Base-by-base conservation (phyloP, 495 filamentous ascomycete species). In the Xylaria scruposa region DNA sequence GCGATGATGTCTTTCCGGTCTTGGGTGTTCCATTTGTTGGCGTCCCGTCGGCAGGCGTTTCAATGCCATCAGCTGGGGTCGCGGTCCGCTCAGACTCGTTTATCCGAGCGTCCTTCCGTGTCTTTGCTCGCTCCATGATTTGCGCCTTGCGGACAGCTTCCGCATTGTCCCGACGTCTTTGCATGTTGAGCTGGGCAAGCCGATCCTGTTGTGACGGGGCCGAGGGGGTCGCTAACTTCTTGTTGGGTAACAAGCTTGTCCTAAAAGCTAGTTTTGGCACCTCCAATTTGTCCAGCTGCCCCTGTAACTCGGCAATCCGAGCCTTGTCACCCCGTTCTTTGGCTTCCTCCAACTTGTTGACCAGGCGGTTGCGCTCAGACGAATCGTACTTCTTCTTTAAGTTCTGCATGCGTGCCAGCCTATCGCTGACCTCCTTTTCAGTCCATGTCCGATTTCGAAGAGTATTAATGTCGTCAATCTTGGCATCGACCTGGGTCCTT, bases 61-160 rank as follows among this genome's bases (percentile, higher is more conserved):
- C 47, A 74, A 79, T 83, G 19, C 76, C 78, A 53, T 75, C 77
- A 31, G 70, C 65, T 26, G 89, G 85, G 15, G 86, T 83, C 82
- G 24, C 77, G 72, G 29, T 82, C 78, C 9, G 73, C 74, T 79
- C 86, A 78, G 60, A 89, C 87, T 36, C 89, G 56, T 85, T 87
- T 56, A 88, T 78, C 19, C 86, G 88, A 61, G 75, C 76, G 68
- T 87, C 82, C 74, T 90, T 85, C 36, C 89, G 86, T n/a, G 87
- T 86, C 13, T 86, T 87, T 53, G 87, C 87, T 19, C 90, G 86
- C 83, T 98, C 95, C 72, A 89, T 89, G 29, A 96, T 82, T 79
- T 97, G 92, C 7, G 95, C 94, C 79, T 92, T 91, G 63, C 95
- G 93, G 9, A 97, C 90, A 26, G 91, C 89, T 73, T 97, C 92